These are phyloP conservation scores for Tilletia walkeri DNA, from an alignment of 1,284 basidiomycete species.

Conservation along the genomic window DNA sequence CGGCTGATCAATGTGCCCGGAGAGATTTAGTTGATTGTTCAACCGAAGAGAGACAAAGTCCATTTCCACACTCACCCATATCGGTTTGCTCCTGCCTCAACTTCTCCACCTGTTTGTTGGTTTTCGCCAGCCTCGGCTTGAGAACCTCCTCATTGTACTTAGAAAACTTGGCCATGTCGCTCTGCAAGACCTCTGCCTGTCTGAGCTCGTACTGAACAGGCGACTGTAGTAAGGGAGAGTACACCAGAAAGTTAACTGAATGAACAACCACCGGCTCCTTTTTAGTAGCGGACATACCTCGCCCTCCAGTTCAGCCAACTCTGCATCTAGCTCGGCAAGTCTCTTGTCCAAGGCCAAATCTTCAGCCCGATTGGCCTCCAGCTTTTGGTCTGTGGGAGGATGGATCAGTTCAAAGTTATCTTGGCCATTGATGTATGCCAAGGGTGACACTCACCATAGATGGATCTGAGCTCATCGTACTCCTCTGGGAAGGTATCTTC, in stretches of 20 bases:
- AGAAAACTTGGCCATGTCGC: slow-evolving; percentile 49
- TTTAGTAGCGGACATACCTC: slow-evolving; percentile 20
- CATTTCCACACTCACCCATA: slow-evolving; percentile 23
- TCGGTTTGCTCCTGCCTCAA: slow-evolving; percentile 36
- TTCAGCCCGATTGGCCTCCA: slow-evolving; percentile 17
- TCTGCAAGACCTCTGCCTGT: slow-evolving; percentile 40
- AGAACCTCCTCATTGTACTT: slow-evolving; percentile 50
- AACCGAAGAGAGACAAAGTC: not conserved
- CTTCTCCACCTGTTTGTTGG: slow-evolving; percentile 39
- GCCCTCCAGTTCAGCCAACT: slow-evolving; percentile 32
- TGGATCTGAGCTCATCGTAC: slow-evolving; percentile 39
- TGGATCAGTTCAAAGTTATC: too few species aligned
- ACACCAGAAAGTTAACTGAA: not conserved
- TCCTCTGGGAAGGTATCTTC: slow-evolving; percentile 54
- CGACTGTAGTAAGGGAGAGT: slow-evolving; percentile 23
- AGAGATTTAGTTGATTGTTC: not conserved
- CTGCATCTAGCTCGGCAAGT: slow-evolving; percentile 35
- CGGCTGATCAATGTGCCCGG: not conserved
- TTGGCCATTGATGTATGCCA: too few species aligned
- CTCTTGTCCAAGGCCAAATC: slow-evolving; percentile 37
- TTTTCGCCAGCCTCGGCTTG: slow-evolving; percentile 49
- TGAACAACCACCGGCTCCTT: not conserved
- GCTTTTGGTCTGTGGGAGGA: not conserved
- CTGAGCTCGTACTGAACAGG: slow-evolving; percentile 40
- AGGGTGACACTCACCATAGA: slow-evolving; percentile 32